Base-by-base conservation (phyloP, 257 asterid species). In the Sherardia arvensis region DNA sequence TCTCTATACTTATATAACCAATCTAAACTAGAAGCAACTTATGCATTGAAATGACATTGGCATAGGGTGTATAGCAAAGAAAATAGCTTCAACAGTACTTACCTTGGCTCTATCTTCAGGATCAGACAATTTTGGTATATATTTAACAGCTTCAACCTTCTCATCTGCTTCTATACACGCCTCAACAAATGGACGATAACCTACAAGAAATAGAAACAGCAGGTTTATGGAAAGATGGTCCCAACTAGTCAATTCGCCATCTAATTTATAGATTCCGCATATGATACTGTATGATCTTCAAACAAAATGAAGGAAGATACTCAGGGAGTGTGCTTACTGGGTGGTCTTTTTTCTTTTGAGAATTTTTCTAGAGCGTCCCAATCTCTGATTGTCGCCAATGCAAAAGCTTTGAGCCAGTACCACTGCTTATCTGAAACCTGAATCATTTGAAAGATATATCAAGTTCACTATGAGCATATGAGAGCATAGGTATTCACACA, bases 361-460 rank as follows among this genome's bases (percentile, higher is more conserved):
- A 89, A 92, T 56, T 78, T 85, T 72, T 92, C 99, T 59, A 92
- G 74, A 56, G 96, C 89, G 73, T 82, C 94, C 99, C 99, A 92
- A 68, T 87, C 96, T 69, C 95, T 78, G 65, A 82, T 82, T 72
- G 99, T 92, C 64, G 93, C 97, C 81, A 92, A 81, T 57, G 99
- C 96, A 66, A 92, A 85, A 59, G 78, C 91, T 76, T 93, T 93
- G 53, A 93, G 99, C 99, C 99, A 90, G 76, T 93, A 93, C 97
- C 97, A 93, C 34, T 96, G 77, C 83, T 89, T 92, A 63, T 92
- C 99, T 0, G 97, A 87, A 74, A 89, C 96, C 97, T 92, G 79
- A 75, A 81, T 66, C 71, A 82, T 66, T 68, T 62, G 32, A 48
- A 27, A 64, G 45, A 15, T 21, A 45, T 32, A 62, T 34, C 29